Evolutionary conservation across 495 filamentous ascomycete genomes (phyloP), one percentile per base, ranked within the genome.

Genomic region (Friedmanniomyces endolithicus): DNA sequence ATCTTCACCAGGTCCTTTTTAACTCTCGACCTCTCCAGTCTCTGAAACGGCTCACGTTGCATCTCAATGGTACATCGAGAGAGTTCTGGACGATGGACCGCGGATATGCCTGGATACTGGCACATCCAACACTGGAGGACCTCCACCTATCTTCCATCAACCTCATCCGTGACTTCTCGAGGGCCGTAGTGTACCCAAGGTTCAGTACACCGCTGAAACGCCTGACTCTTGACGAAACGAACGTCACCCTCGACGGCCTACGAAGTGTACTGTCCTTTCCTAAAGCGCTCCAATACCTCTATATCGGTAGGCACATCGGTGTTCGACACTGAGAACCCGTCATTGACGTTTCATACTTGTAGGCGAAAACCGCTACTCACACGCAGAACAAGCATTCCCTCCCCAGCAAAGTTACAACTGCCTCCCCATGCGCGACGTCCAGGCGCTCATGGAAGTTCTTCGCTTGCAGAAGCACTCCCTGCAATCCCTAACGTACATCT

Each of bases 61-160:
- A 53, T 24, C 51, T 53, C 35, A 53, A 46, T 23, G 51, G 51
- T 23, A 34, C 17, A n/a, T 22, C 14, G 2, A 35, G 51, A 17
- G 51, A 53, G 29, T 46, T 53, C 33, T 53, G 37, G 40, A 53
- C 51, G 4, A 16, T 44, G 20, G 3, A 31, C 8, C 7, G 16
- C 11, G 19, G 1, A 20, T 44, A 45, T 39, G 51, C 19, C 1
- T 16, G 14, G 22, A 46, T 53, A 14, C 43, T 53, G 11, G 25
- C 40, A 14, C 51, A 53, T 20, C 51, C 37, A 14, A 53, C 37
- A 1, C 24, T 53, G 16, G 37, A 53, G 29, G 51, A 53, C 6
- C 23, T 53, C 19, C 51, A 53, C 41, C 11, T 53, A n/a, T 53
- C 51, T 9, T 45, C 37, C 7, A 33, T 46, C 24, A 53, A 53